These are phyloP conservation scores for Volvariella volvacea DNA, from an alignment of 1,284 basidiomycete genomes.

Conservation along the genomic window DNA sequence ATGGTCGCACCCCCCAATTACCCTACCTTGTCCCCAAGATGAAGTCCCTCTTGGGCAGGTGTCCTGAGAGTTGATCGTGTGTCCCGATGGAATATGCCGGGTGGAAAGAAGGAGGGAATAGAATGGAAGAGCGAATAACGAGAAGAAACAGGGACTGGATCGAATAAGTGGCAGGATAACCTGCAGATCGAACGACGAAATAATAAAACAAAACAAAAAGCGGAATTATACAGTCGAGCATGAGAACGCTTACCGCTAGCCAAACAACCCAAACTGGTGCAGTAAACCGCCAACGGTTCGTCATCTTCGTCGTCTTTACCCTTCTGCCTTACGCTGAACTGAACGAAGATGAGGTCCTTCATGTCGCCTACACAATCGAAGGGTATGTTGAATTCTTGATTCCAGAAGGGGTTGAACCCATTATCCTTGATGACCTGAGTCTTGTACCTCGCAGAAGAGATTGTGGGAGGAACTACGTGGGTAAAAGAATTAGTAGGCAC, in stretches of 20 bases:
- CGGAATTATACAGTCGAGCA: no score
- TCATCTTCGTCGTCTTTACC: conserved; percentile 54
- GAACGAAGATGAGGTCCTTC: conserved; percentile 78
- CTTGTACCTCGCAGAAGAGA: conserved; percentile 15
- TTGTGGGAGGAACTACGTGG: conserved; percentile 32
- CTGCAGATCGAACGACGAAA: conserved; percentile 12
- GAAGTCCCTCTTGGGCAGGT: no score
- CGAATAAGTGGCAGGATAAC: no score
- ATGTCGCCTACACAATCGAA: conserved; percentile 74
- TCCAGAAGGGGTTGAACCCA: conserved; percentile 88
- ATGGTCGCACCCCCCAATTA: no score
- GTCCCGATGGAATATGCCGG: no score
- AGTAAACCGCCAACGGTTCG: conserved; percentile 68
- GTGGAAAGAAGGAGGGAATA: no score
- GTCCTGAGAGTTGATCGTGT: no score
- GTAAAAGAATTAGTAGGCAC: conserved; percentile 26
- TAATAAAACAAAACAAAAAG: conserved; percentile 1
- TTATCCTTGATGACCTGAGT: conserved; percentile 73
- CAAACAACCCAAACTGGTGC: conserved; percentile 59
- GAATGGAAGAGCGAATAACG: no score
- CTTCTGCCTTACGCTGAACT: conserved; percentile 69
- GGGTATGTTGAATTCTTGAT: conserved; percentile 62
- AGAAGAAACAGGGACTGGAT: no score
- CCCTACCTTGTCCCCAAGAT: no score
- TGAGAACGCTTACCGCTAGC: conserved; percentile 54